A percentile compares a stretch with the other conserved stretches of the same genome.
Evolutionary conservation across 2,329 filamentous ascomycete species (phyloP).

Genomic region (Rutstroemia sydowiana): DNA sequence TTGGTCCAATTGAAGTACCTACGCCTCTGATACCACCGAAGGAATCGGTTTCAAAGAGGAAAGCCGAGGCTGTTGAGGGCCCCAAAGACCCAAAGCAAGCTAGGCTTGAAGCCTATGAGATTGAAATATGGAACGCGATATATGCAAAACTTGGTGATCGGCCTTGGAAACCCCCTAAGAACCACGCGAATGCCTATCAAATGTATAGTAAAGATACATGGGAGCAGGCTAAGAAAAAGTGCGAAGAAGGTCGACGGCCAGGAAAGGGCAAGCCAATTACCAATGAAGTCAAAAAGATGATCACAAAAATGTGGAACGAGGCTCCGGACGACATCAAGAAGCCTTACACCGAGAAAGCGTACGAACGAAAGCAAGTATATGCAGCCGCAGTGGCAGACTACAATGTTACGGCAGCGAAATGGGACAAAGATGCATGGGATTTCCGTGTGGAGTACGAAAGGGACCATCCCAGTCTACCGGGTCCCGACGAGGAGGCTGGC

Average conservation of each 20-base stretch:
- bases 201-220: conserved; percentile 77
- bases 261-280: conserved; percentile 59
- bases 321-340: conserved; percentile 60
- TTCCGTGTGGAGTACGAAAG: conserved; percentile 45
- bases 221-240: conserved; percentile 51
- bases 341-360: conserved; percentile 71
- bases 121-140: conserved; percentile 45
- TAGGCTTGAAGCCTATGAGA: conserved; percentile 50
- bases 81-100: conserved; percentile 44
- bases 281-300: conserved; percentile 78
- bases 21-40: conserved; percentile 66
- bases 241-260: conserved; percentile 57
- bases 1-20: conserved; percentile 74
- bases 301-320: conserved; percentile 87
- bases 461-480: conserved; percentile 41
- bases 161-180: conserved; percentile 63
- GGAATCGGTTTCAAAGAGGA: conserved; percentile 48
- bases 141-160: conserved; percentile 61
- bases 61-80: conserved; percentile 32
- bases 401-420: conserved; percentile 55
- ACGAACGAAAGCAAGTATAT: conserved; percentile 61
- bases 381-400: conserved; percentile 50
- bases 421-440: conserved; percentile 61
- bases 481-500: conserved; percentile 28
- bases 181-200: conserved; percentile 77